Evolutionary conservation across 225 moss, liverwort and hornwort species (phyloP), one percentile per base, ranked within the genome.

Genomic region (Polytrichum formosum): DNA sequence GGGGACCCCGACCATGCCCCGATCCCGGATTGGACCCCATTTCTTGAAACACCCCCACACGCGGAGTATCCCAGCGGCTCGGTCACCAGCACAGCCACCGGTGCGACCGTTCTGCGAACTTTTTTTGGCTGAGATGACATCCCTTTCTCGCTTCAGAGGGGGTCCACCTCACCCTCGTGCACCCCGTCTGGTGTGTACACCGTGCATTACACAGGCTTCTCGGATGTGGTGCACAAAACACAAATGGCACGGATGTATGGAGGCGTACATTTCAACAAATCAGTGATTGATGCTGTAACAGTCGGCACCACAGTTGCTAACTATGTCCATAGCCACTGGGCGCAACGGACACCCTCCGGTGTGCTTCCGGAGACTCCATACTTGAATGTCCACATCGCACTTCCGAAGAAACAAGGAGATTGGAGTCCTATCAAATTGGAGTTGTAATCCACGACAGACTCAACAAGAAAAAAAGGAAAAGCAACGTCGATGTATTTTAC

Each of bases 41-140:
- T 58, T 58, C 10, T 46, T 3, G 67, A 56, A 16, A 63, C 80
- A 1, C 76, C 74, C 0, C 53, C 71, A 1, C 18, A 65, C 1
- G 76, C 80, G 30, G 77, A 80, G 68, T 83, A 23, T 1, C 83
- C 77, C 0, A 71, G 71, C 2, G 83, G 80, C 0, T 61, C 77
- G 0, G 74, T 74, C 0, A 26, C 79, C 6, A 0, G 67, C 3
- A 64, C 64, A 0, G 25, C 77, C 0, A 74, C 79, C 0, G 83
- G 59, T 1, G 72, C 77, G 18, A 18, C 23, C 7, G 67, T 76
- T 0, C 6, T 83, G 71, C 83, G 76, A 67, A 7, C 62, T 0
- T 79, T 67, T 35, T 76, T 79, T 35, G 73, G 73, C 17, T 17
- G 5, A 67, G 55, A 28, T 1, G 63, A 33, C 70, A 67, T 1